phyloP scores from a whole-genome alignment of 768 basidiomycete genomes.

The Phaffia tasmanica region DNA sequence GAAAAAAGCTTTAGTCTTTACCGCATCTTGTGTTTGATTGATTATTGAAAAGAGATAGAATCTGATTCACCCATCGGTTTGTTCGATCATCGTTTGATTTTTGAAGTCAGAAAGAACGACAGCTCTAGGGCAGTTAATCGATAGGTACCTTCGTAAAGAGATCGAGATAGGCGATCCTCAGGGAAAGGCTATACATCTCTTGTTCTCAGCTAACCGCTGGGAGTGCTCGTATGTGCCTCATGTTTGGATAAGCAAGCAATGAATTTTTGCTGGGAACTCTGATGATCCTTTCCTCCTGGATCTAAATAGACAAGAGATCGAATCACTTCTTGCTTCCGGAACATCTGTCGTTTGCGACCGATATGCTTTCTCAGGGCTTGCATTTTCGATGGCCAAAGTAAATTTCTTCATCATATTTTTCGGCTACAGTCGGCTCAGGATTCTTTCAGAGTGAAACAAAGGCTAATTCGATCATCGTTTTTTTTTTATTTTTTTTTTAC shows the following conservation, averaged over 20 bases:
- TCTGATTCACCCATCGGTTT: no score
- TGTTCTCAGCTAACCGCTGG: slow-evolving; percentile 97
- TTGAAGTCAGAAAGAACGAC: slow-evolving; percentile 69
- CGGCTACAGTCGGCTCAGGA: not conserved
- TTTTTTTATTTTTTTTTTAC: not conserved
- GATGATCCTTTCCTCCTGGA: no score
- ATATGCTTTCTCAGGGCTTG: slow-evolving; percentile 93
- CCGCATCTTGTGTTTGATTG: not conserved
- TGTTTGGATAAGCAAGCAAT: no score
- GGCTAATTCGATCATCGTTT: not conserved
- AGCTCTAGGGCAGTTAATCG: slow-evolving; percentile 81
- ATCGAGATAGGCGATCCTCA: slow-evolving; percentile 68
- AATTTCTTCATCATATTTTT: slow-evolving; percentile 3
- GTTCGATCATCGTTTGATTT: not conserved
- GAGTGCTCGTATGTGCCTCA: slow-evolving; percentile 59
- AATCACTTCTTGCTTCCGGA: slow-evolving; percentile 50
- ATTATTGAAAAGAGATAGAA: no score
- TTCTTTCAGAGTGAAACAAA: not conserved
- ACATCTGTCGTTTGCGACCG: slow-evolving; percentile 76
- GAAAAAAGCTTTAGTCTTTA: not conserved
- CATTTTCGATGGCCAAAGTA: slow-evolving; percentile 52
- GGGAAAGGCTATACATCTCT: slow-evolving; percentile 65
- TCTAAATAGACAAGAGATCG: slow-evolving; percentile 54
- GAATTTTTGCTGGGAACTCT: no score
- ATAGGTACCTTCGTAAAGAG: slow-evolving; percentile 72